These are phyloP conservation scores for Trichoderma sp. DNA, from an alignment of 2,329 filamentous ascomycete species.

Conservation along the genomic window DNA sequence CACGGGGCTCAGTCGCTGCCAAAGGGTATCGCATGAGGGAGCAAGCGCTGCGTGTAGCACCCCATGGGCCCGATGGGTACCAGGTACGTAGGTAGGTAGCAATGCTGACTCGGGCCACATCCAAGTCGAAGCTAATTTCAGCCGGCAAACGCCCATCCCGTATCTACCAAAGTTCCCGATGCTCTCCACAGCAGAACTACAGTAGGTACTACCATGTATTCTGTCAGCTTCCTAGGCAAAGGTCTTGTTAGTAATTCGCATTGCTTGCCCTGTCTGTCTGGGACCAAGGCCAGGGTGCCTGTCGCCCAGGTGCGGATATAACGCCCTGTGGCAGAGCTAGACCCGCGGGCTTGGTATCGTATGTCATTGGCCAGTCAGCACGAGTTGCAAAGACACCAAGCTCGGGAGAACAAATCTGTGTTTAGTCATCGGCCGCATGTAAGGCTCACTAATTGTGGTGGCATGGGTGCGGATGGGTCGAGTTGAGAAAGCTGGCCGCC, in stretches of 20 bases:
- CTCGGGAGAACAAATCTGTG: not conserved
- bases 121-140: not conserved
- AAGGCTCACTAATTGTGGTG: not conserved
- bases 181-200: not conserved
- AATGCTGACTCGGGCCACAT: slow-evolving; percentile 6
- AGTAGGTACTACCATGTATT: slow-evolving; percentile 3
- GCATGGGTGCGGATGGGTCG: not conserved
- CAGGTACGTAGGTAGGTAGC: not conserved
- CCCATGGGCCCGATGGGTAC: not conserved
- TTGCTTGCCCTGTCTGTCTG: slow-evolving; percentile 6
- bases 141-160: not conserved
- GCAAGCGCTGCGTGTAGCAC: slow-evolving; percentile 4
- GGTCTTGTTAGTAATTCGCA: slow-evolving; percentile 10
- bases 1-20: slow-evolving; percentile 4
- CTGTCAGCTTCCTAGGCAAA: not conserved
- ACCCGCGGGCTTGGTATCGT: slow-evolving; percentile 18
- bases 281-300: not conserved
- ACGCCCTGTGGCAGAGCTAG: slow-evolving; percentile 11
- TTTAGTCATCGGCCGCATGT: not conserved
- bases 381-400: not conserved
- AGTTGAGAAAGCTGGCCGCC: not conserved
- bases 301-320: slow-evolving; percentile 19
- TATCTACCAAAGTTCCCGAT: not conserved
- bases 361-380: slow-evolving; percentile 11
- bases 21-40: not conserved